Percentiles rank a stretch among this genome's conserved stretches.
These are phyloP conservation scores for Mycena floridula DNA, from an alignment of 768 basidiomycete species.

Conservation along the genomic window DNA sequence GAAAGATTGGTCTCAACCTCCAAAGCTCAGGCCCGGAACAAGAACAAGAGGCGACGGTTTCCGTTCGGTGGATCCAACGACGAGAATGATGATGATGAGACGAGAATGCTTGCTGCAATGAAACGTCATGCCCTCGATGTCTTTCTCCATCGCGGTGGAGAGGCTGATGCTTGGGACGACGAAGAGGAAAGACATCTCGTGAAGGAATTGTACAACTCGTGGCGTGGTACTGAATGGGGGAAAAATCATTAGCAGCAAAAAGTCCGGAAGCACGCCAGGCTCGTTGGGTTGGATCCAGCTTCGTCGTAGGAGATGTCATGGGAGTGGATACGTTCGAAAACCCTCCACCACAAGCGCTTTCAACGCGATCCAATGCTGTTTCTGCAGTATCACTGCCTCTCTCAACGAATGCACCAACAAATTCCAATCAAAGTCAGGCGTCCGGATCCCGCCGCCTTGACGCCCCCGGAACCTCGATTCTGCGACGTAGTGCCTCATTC, in stretches of 20 bases:
- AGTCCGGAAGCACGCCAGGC: constrained; percentile 17
- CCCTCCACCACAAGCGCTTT: too few species aligned
- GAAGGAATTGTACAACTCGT: constrained; percentile 53
- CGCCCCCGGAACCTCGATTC: too few species aligned
- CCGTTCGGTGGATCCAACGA: constrained; percentile 1
- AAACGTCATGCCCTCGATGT: constrained; percentile 57
- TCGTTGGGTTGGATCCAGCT: constrained; percentile 68
- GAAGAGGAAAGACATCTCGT: constrained; percentile 40
- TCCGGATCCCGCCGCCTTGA: too few species aligned
- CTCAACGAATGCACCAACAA: too few species aligned
- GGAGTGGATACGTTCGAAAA: constrained; percentile 57
- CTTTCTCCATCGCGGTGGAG: constrained; percentile 61
- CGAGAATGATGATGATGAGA: constrained; percentile 26
- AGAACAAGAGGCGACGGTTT: constrained; percentile 20
- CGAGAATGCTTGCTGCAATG: constrained; percentile 38
- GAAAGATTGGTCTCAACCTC: constrained; percentile 32
- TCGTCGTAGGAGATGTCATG: constrained; percentile 72
- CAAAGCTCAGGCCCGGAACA: constrained; percentile 26
- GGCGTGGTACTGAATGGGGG: constrained; percentile 68
- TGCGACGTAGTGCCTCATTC: too few species aligned
- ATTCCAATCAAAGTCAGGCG: too few species aligned
- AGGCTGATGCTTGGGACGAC: constrained; percentile 61
- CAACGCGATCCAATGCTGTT: too few species aligned
- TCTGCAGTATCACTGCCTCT: too few species aligned
- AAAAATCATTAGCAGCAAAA: constrained; percentile 29